Percentiles rank a stretch among this genome's conserved stretches.
Evolutionary conservation across 495 filamentous ascomycete genomes (phyloP).

Genomic region (Arthonia radiata): DNA sequence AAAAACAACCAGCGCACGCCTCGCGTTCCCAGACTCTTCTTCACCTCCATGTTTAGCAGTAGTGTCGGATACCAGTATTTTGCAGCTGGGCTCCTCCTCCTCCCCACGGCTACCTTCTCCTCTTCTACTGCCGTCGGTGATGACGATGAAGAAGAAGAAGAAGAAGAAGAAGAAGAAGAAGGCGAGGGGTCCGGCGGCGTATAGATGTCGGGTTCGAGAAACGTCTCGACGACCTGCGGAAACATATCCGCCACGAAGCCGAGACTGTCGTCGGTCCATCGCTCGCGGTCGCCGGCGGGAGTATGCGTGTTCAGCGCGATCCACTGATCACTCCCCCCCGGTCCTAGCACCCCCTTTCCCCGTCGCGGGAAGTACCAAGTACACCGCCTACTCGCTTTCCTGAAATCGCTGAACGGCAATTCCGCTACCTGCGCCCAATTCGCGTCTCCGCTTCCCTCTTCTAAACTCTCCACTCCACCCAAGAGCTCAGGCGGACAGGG

Average conservation of each 20-base stretch:
- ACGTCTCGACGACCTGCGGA: constrained; percentile 27
- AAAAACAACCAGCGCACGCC: constrained; percentile 43
- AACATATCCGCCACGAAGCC: constrained; percentile 40
- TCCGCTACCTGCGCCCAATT: constrained; percentile 16
- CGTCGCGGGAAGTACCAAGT: constrained; percentile 28
- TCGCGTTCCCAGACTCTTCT: constrained; percentile 23
- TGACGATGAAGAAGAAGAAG: too few species aligned
- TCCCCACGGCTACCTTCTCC: too few species aligned
- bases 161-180: too few species aligned
- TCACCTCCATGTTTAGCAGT: constrained; percentile 40
- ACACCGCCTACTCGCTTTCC: constrained; percentile 28
- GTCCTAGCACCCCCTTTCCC: constrained; percentile 18
- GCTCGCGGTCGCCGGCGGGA: too few species aligned
- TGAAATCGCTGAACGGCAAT: constrained; percentile 21
- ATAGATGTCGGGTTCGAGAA: too few species aligned
- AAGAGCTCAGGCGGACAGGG: constrained; percentile 23
- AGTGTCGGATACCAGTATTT: constrained; percentile 67
- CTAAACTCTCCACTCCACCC: too few species aligned
- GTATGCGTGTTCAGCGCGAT: constrained; percentile 24
- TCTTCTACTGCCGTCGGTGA: too few species aligned
- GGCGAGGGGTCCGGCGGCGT: too few species aligned
- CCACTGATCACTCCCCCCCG: constrained; percentile 37
- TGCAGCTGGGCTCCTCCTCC: too few species aligned
- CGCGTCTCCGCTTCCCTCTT: too few species aligned
- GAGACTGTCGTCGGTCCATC: constrained; percentile 18